Conservation (phyloP, 768 basidiomycete genomes). For the Mycena latifolia region DNA sequence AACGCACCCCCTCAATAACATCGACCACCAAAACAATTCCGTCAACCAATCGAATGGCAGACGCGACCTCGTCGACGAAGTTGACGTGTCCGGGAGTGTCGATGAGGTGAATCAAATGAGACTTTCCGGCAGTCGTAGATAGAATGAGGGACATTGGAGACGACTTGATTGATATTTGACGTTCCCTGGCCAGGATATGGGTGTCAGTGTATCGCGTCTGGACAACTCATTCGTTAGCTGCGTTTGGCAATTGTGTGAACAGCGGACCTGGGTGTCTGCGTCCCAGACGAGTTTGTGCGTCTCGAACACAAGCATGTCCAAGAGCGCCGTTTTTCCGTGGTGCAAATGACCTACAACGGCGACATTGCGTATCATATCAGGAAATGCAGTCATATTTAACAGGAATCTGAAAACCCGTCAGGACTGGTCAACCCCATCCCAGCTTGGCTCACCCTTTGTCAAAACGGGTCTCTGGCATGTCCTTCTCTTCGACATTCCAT, state of each 20-base stretch:
- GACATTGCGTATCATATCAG: slow-evolving; percentile 96
- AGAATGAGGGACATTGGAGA: slow-evolving; percentile 96
- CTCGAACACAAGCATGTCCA: slow-evolving; percentile 98
- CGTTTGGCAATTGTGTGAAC: neutral
- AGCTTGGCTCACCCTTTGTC: slow-evolving; percentile 85
- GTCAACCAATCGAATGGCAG: slow-evolving; percentile 87
- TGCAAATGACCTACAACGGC: slow-evolving; percentile 97
- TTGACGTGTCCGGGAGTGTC: slow-evolving; percentile 99
- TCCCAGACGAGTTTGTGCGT: slow-evolving; percentile 97
- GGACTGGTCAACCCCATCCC: slow-evolving; percentile 18
- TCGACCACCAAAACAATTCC: slow-evolving; percentile 96
- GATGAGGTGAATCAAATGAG: slow-evolving; percentile 92
- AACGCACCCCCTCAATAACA: slow-evolving; percentile 94
- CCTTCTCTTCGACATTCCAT: slow-evolving; percentile 96
- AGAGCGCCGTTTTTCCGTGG: slow-evolving; percentile 95
- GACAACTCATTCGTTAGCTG: slow-evolving; percentile 25
- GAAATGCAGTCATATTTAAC: slow-evolving; percentile 90
- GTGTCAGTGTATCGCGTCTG: slow-evolving; percentile 97
- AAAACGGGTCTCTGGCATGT: slow-evolving; percentile 96
- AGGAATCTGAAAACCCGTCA: slow-evolving; percentile 74
- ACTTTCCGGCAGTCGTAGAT: slow-evolving; percentile 88
- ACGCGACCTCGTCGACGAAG: slow-evolving; percentile 97
- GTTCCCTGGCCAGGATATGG: slow-evolving; percentile 88
- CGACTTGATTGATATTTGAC: slow-evolving; percentile 96
- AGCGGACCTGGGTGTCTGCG: slow-evolving; percentile 85